phyloP scores from a whole-genome alignment of 345 rosid genomes.

The Salix dunnii region DNA sequence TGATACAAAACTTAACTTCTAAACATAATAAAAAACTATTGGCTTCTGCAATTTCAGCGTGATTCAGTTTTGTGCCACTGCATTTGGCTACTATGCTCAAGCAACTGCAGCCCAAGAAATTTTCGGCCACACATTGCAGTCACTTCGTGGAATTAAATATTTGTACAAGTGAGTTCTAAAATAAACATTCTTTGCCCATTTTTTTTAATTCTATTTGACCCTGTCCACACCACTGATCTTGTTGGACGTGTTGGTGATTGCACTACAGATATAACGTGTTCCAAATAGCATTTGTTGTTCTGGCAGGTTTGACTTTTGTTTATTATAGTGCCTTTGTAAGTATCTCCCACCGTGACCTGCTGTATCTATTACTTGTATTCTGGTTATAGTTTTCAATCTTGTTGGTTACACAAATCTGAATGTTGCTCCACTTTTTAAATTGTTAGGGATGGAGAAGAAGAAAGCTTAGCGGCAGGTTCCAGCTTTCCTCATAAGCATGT shows the following conservation, averaged over 20 bases:
- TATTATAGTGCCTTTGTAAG: constrained; percentile 88
- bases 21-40: constrained; percentile 2
- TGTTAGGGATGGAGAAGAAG: constrained; percentile 89
- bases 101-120: constrained; percentile 99
- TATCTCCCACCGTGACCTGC: background rate
- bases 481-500: constrained; percentile 55
- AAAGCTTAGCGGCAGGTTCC: constrained; percentile 74
- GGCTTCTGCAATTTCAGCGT: constrained; percentile 57
- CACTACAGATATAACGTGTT: constrained; percentile 81
- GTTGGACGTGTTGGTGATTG: constrained; percentile 7
- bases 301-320: constrained; percentile 83
- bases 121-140: constrained; percentile 95
- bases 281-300: constrained; percentile 70
- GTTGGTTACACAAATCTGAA: background rate
- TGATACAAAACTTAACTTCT: constrained; percentile 2
- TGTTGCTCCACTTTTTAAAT: background rate
- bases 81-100: constrained; percentile 97
- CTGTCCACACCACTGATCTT: constrained; percentile 10
- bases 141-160: constrained; percentile 91
- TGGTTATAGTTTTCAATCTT: background rate
- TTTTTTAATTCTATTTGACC: background rate
- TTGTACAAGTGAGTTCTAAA: constrained; percentile 71
- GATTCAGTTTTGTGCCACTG: constrained; percentile 89
- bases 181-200: background rate
- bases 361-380: background rate